phyloP scores from a whole-genome alignment of 1,139 yeast genomes.

The Geotrichum candidum region DNA sequence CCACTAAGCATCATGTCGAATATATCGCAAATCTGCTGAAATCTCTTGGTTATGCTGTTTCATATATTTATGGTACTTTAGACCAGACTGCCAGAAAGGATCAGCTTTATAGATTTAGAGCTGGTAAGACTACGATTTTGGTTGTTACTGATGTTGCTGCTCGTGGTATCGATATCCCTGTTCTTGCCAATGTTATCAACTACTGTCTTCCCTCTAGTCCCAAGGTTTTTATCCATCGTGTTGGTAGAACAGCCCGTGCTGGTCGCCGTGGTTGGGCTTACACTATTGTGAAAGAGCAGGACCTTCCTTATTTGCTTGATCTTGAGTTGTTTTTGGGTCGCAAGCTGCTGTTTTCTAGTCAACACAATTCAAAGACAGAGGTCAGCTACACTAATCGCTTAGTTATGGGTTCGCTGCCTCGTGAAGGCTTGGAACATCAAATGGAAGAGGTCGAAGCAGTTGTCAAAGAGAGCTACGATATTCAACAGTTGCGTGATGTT shows the following conservation, averaged over 20 bases:
- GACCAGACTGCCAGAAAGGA: conserved; percentile 93
- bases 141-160: conserved; percentile 99
- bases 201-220: conserved; percentile 88
- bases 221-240: conserved; percentile 91
- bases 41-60: conserved; percentile 76
- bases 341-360: conserved; percentile 53
- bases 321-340: conserved; percentile 85
- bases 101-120: conserved; percentile 77
- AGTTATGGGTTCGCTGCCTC: conserved; percentile 78
- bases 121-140: conserved; percentile 72
- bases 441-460: conserved; percentile 67
- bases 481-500: conserved; percentile 59
- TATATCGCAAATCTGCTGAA: conserved; percentile 65
- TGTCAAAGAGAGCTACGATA: conserved; percentile 61
- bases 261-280: conserved; percentile 98
- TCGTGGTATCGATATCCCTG: conserved; percentile 98
- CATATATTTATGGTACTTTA: conserved; percentile 88
- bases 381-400: conserved; percentile 70
- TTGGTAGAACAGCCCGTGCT: conserved; percentile 99
- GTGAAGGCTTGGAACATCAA: conserved; percentile 60
- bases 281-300: conserved; percentile 77
- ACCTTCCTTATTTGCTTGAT: conserved; percentile 84
- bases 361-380: conserved; percentile 42
- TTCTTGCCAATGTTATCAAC: conserved; percentile 88
- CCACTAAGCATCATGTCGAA: conserved; percentile 97